Evolutionary conservation across 345 rosid genomes (phyloP).

Genomic region (Aegle marmelos): DNA sequence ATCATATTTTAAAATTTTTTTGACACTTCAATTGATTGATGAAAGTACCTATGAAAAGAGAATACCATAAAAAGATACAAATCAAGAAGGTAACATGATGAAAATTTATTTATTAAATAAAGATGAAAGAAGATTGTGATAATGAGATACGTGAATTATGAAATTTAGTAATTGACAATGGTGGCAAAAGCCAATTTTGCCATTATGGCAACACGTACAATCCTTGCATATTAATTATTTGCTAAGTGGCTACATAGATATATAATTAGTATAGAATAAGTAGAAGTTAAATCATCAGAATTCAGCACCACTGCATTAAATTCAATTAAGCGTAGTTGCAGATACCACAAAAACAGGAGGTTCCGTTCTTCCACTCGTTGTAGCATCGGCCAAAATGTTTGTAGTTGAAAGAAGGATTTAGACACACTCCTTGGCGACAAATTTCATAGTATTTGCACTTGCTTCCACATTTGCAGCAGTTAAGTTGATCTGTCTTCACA

Average conservation of each 20-base stretch:
- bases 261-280: no score
- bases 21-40: neutral
- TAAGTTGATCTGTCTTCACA: conserved; percentile 12
- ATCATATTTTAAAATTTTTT: neutral
- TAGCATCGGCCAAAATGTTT: conserved; percentile 31
- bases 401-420: conserved; percentile 9
- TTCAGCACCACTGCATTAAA: no score
- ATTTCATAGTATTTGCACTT: conserved; percentile 26
- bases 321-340: conserved; percentile 25
- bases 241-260: no score
- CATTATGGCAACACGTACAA: no score
- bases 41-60: no score
- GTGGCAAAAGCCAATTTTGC: neutral
- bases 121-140: no score
- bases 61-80: no score
- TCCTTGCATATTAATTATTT: no score
- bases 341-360: conserved; percentile 24
- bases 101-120: no score
- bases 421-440: conserved; percentile 28
- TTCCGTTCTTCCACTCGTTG: conserved; percentile 26
- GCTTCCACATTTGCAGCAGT: conserved; percentile 34
- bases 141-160: neutral
- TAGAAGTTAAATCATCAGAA: no score
- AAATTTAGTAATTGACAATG: neutral
- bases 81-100: no score